A percentile compares a stretch with the other conserved stretches of the same genome.
Evolutionary conservation across 2,329 filamentous ascomycete species (phyloP).

Genomic region (Cladophialophora carrionii): DNA sequence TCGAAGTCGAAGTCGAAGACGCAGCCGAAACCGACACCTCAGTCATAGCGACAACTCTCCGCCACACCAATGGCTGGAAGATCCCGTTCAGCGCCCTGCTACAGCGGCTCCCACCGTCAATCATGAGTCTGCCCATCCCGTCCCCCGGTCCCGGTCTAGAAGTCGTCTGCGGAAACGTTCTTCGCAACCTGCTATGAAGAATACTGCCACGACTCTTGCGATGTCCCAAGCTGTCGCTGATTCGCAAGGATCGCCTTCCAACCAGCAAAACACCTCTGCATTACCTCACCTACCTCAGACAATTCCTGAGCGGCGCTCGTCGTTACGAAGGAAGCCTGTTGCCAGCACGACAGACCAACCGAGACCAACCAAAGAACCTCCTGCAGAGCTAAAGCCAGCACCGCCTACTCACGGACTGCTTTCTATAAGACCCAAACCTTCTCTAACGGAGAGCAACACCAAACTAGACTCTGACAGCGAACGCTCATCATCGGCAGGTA

Average conservation of each 20-base stretch:
- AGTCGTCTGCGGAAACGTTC: conserved; percentile 25
- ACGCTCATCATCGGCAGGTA: conserved; percentile 10
- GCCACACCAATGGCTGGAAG: conserved; percentile 6
- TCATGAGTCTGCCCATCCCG: conserved; percentile 10
- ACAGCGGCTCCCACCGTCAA: conserved; percentile 14
- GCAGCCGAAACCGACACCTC: conserved; percentile 9
- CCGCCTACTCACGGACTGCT: conserved; percentile 14
- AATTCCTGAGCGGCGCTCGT: conserved; percentile 25
- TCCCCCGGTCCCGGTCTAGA: conserved; percentile 20
- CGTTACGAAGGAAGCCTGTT: conserved; percentile 21
- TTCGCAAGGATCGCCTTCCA: not conserved
- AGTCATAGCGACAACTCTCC: conserved; percentile 13
- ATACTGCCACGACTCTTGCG: conserved; percentile 9
- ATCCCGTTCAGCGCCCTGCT: conserved; percentile 3
- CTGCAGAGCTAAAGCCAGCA: conserved; percentile 8
- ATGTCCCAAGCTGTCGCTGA: conserved; percentile 16
- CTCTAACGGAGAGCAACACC: conserved; percentile 8
- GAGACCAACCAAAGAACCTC: conserved; percentile 11
- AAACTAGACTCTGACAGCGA: conserved; percentile 13
- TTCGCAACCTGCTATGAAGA: conserved; percentile 17
- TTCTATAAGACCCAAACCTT: conserved; percentile 19
- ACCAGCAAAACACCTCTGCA: conserved; percentile 17
- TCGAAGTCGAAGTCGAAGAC: conserved; percentile 9
- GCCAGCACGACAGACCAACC: conserved; percentile 6
- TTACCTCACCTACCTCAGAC: conserved; percentile 23